These are phyloP conservation scores for Chiua virens DNA, from an alignment of 768 basidiomycete species.

Conservation along the genomic window DNA sequence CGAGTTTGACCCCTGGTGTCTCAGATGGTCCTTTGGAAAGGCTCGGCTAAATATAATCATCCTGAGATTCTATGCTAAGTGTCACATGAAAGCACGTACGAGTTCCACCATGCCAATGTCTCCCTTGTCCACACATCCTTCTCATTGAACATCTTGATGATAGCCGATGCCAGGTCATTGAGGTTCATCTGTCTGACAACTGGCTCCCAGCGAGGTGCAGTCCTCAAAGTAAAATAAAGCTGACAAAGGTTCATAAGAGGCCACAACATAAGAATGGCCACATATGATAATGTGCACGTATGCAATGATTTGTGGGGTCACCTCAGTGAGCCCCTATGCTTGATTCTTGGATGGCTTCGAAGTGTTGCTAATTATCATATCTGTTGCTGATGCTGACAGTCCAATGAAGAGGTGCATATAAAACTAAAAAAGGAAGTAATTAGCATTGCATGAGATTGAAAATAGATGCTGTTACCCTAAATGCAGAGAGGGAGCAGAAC, in stretches of 20 bases:
- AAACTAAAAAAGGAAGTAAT: background rate
- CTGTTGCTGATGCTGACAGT: background rate
- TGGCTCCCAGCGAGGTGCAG: background rate
- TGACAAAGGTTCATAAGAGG: background rate
- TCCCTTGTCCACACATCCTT: background rate
- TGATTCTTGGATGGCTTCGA: background rate
- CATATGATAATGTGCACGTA: background rate
- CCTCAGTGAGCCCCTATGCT: background rate
- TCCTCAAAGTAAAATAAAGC: constrained; percentile 1
- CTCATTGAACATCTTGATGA: constrained; percentile 24
- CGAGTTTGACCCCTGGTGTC: background rate
- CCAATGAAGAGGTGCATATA: background rate
- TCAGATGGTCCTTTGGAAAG: background rate
- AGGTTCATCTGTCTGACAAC: background rate
- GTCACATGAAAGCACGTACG: background rate
- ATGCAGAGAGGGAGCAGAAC: background rate
- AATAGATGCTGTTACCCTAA: background rate
- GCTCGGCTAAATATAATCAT: background rate
- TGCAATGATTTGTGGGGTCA: background rate
- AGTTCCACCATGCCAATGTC: background rate
- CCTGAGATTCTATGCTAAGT: background rate
- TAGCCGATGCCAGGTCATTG: background rate
- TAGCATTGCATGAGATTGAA: background rate
- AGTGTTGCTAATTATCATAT: background rate
- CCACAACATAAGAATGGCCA: background rate